phyloP scores from a whole-genome alignment of 768 basidiomycete genomes.

The Suillus ampliporus region DNA sequence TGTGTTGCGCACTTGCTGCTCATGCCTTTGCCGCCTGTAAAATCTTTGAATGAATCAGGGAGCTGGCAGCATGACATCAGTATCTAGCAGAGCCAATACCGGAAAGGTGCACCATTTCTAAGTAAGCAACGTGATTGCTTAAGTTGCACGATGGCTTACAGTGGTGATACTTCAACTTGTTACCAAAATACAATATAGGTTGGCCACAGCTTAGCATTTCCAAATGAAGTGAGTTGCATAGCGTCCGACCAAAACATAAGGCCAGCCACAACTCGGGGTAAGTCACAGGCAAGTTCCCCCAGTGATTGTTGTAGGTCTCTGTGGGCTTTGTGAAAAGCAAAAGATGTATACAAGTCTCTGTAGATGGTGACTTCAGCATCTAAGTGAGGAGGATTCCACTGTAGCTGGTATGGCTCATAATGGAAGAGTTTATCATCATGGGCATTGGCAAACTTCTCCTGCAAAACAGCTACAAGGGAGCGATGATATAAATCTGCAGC shows the following conservation, averaged over 20 bases:
- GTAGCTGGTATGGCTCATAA: slow-evolving; percentile 27
- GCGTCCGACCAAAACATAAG: slow-evolving; percentile 39
- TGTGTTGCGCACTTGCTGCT: no score
- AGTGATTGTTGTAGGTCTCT: slow-evolving; percentile 21
- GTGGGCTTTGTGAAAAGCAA: slow-evolving; percentile 22
- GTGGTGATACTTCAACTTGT: slow-evolving; percentile 24
- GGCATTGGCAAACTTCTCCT: slow-evolving; percentile 21
- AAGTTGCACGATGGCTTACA: slow-evolving; percentile 18
- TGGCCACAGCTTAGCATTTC: slow-evolving; percentile 31
- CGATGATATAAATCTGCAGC: slow-evolving; percentile 19
- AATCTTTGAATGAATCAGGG: slow-evolving; percentile 17
- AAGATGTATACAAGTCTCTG: slow-evolving; percentile 25
- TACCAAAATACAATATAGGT: slow-evolving; percentile 30
- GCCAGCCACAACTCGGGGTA: slow-evolving; percentile 15
- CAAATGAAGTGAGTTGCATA: slow-evolving; percentile 38
- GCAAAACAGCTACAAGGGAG: slow-evolving; percentile 16
- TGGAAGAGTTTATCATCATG: slow-evolving; percentile 16
- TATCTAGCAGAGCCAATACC: no score
- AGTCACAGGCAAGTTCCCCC: slow-evolving; percentile 7
- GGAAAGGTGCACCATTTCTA: slow-evolving; percentile 15
- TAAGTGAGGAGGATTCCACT: slow-evolving; percentile 10
- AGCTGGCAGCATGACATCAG: no score
- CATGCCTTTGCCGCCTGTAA: not conserved
- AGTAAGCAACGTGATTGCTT: slow-evolving; percentile 2
- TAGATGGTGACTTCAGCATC: slow-evolving; percentile 13